Base-by-base conservation (phyloP, 2,329 filamentous ascomycete genomes). In the Arthrobotrys pseudoclavata region DNA sequence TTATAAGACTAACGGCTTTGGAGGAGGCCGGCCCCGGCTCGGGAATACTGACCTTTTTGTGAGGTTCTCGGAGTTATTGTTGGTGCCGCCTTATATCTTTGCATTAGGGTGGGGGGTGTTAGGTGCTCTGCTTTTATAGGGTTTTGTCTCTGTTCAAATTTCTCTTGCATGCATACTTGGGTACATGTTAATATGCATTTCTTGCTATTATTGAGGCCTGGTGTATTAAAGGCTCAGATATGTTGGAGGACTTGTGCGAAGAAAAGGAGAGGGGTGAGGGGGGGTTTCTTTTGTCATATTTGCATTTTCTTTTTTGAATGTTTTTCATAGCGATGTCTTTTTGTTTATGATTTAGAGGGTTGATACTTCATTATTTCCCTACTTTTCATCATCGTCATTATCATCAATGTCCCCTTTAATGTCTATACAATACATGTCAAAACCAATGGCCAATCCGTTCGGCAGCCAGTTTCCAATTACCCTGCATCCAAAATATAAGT, bases 1-100 rank as follows among this genome's bases (percentile, higher is more conserved):
- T n/a, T n/a, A n/a, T 26, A 66, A 55, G 47, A 61, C 72, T 76
- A 69, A 76, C 72, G 48, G 24, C 15, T 3, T 45, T 66, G 60
- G 60, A 70, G 72, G 66, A 70, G 72, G 72, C 37, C 72, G 72
- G 61, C 66, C 69, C 69, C 69, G 60, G 18, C 72, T 67, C 50
- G 42, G 53, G 55, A 40, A 60, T 50, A 37, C 48, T 42, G 64
- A 69, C 50, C 40, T 67, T 42, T 24, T 74, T 50, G 69, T 60
- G 52, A 48, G 63, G 71, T 42, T 76, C 18, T 76, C 71, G 45
- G 63, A 68, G 47, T 50, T 69, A 20, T 37, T 69, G 40, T 70
- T 70, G 42, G 20, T 70, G 20, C 72, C 60, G 31, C 64, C 64
- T 24, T 76, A 69, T 69, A 24, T 60, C 45, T 48, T 76, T 26